Evolutionary conservation across 148 eudicot genomes (phyloP).

Genomic region (Fallopia convolvulus): DNA sequence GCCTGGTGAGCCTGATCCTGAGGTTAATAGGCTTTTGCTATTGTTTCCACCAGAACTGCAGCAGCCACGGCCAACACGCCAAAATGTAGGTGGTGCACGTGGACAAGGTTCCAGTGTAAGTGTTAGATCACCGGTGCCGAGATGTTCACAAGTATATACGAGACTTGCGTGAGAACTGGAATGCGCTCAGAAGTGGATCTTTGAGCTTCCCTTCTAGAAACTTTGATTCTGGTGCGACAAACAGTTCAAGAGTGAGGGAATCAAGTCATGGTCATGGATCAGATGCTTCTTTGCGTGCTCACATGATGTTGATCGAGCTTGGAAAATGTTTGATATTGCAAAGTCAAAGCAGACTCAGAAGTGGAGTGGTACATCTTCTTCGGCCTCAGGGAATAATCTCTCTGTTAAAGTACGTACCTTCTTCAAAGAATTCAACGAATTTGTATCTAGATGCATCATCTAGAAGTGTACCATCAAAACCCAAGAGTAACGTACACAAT

Average conservation of each 20-base stretch:
- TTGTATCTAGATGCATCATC: slow-evolving; percentile 15
- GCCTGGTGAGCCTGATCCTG: slow-evolving; percentile 21
- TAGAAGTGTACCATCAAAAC: slow-evolving; percentile 14
- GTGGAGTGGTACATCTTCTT: slow-evolving; percentile 13
- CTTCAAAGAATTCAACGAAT: slow-evolving; percentile 15
- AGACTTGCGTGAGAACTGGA: slow-evolving; percentile 77
- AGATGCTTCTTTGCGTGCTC: slow-evolving; percentile 19
- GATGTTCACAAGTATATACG: slow-evolving; percentile 49
- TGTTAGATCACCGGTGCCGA: slow-evolving; percentile 51
- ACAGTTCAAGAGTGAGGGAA: slow-evolving; percentile 10
- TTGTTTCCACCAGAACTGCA: slow-evolving; percentile 14
- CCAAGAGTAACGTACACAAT: slow-evolving; percentile 15
- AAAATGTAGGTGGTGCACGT: slow-evolving; percentile 7
- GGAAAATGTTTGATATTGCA: slow-evolving; percentile 76
- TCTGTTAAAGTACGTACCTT: slow-evolving; percentile 17
- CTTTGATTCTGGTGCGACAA: slow-evolving; percentile 13
- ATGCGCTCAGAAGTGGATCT: slow-evolving; percentile 48
- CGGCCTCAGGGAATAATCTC: slow-evolving; percentile 18
- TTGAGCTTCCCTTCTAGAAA: slow-evolving; percentile 40
- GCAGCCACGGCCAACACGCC: slow-evolving; percentile 15
- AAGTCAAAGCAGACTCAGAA: slow-evolving; percentile 30
- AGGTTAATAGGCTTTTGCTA: slow-evolving; percentile 27
- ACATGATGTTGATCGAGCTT: slow-evolving; percentile 59
- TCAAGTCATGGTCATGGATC: slow-evolving; percentile 10
- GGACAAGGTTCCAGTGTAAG: slow-evolving; percentile 15